Evolutionary conservation across 345 rosid genomes (phyloP), one percentile per base, ranked within the genome.

Genomic region (Microthlaspi erraticum): DNA sequence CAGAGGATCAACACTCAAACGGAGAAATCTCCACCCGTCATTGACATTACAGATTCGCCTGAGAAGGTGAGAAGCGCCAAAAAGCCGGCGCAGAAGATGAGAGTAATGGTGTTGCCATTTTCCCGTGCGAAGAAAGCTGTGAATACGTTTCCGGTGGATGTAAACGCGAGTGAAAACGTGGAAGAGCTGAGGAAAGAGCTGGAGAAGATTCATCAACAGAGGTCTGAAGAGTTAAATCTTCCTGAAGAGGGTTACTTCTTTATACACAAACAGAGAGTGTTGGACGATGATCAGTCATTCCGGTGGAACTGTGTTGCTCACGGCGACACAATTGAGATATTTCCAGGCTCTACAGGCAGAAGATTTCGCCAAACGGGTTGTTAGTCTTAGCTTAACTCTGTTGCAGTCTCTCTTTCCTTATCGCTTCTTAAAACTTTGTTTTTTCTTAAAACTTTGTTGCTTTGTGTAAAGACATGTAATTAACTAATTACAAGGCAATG

Each of bases 271-370:
- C 18, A 26, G 6, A 14, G 93, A 83, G 16, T 64, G 26, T 33
- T 64, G 56, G 6, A 34, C 33, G 44, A 48, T 17, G 86, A 89
- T 44, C 63, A 78, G 67, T 85, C 96, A 2, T 92, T 89, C 68
- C 37, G 83, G 20, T 82, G 89, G 89, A 86, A 89, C 73, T 80
- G 64, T 34, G 92, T 89, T n/a, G 53, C 57, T 1, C 83, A 78
- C 11, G 92, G 89, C 4, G 94, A 92, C 26, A 84, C 85, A 0
- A 76, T 92, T 11, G 94, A 92, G 84, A 77, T 92, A 41, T 87
- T 83, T 36, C 73, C 68, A 8, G 92, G 29, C n/a, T 43, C 17
- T 5, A n/a, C 46, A 43, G 7, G 4, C 32, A 20, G 8, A 18
- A 1, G 31, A 18, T 5, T 0, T 48, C 29, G 31, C 10, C 10